A percentile compares a stretch with the other conserved stretches of the same genome.
Evolutionary conservation across 192 early-diverging fungal species (phyloP).

Genomic region (Gonapodya sp.): DNA sequence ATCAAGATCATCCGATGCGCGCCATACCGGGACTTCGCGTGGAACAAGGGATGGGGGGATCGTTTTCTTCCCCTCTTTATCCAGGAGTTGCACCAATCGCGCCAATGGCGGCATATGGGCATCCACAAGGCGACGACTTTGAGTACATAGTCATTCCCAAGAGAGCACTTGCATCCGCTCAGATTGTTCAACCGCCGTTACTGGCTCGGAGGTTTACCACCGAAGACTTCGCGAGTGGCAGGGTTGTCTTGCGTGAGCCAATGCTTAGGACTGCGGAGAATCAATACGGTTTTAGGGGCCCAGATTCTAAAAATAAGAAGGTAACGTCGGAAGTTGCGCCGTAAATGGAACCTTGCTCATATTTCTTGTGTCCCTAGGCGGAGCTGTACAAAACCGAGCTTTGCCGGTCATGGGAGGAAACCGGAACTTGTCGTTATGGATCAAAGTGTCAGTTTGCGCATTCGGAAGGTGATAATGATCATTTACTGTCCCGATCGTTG

Average conservation of each 20-base stretch:
- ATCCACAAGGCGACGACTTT: neutral
- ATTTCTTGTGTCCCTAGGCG: too few species aligned
- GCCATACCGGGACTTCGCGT: too few species aligned
- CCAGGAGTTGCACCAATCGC: neutral
- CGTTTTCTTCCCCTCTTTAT: too few species aligned
- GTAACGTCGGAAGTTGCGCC: too few species aligned
- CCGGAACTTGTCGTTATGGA: neutral
- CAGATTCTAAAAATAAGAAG: neutral
- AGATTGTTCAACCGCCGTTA: neutral
- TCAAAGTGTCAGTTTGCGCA: slow-evolving; percentile 7
- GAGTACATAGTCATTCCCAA: neutral
- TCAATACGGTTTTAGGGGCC: neutral
- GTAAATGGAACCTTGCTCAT: too few species aligned
- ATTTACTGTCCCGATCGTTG: neutral
- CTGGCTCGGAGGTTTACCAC: neutral
- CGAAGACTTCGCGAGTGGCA: neutral
- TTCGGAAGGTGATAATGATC: neutral
- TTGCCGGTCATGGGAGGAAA: neutral
- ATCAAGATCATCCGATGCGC: too few species aligned
- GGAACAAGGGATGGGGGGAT: too few species aligned
- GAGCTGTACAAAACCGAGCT: neutral
- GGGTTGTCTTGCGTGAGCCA: neutral
- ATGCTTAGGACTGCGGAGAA: neutral
- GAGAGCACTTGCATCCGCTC: neutral
- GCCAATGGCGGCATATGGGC: neutral